Percentiles rank a stretch among this genome's conserved stretches.
Evolutionary conservation across 768 basidiomycete species (phyloP).

Genomic region (Pilatotrama ljubarskyi): DNA sequence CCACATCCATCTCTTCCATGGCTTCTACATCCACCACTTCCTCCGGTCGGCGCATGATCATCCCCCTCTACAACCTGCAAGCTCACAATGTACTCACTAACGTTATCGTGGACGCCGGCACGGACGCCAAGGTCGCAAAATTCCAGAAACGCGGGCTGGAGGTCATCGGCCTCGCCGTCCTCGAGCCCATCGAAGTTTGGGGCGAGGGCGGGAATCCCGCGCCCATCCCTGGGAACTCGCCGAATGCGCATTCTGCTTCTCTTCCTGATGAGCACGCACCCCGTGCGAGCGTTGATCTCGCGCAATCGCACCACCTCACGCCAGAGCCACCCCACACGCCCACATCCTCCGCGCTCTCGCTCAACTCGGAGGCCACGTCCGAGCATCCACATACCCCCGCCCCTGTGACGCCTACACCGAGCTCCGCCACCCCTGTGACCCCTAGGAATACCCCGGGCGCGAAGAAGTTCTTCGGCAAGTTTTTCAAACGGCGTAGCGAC

Average conservation of each 20-base stretch:
- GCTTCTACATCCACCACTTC: conserved; percentile 45
- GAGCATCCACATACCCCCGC: conserved; percentile 19
- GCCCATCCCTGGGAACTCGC: conserved; percentile 10
- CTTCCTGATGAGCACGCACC: conserved; percentile 33
- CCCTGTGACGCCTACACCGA: conserved; percentile 14
- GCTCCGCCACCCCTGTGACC: conserved; percentile 24
- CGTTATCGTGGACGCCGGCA: conserved; percentile 83
- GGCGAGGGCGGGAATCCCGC: conserved; percentile 33
- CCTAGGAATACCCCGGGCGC: conserved; percentile 32
- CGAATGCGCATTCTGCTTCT: conserved; percentile 17
- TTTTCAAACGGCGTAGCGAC: conserved; percentile 57
- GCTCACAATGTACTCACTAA: conserved; percentile 89
- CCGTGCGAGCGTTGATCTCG: conserved; percentile 18
- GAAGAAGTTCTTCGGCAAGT: conserved; percentile 64
- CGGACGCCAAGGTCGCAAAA: conserved; percentile 81
- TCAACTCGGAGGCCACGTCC: conserved; percentile 25
- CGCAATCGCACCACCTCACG: conserved; percentile 9
- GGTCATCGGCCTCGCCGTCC: conserved; percentile 70
- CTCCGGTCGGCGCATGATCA: conserved; percentile 67
- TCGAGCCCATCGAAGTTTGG: conserved; percentile 81
- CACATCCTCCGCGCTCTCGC: conserved; percentile 35
- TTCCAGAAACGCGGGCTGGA: conserved; percentile 55
- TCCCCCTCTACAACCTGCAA: conserved; percentile 84
- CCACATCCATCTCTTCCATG: conserved; percentile 39
- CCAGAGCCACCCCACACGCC: conserved; percentile 31